Evolutionary conservation across 1,284 basidiomycete genomes (phyloP).

Genomic region (Sporisorium graminicola): DNA sequence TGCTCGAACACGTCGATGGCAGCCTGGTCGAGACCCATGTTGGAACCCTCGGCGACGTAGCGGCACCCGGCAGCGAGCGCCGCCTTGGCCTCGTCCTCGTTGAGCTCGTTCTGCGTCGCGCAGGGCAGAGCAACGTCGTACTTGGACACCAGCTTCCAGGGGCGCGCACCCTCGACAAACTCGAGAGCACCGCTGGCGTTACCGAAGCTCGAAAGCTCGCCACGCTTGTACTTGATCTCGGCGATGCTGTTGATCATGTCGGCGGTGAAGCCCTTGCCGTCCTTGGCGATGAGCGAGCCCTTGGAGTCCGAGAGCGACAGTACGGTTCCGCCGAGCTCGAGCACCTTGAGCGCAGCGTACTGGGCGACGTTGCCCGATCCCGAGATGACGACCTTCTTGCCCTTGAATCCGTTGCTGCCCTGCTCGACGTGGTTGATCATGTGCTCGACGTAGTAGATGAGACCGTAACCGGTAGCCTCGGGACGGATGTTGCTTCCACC

Average conservation of each 20-base stretch:
- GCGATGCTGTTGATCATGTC: constrained; percentile 70
- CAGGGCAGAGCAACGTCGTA: constrained; percentile 80
- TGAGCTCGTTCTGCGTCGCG: constrained; percentile 84
- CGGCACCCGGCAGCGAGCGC: constrained; percentile 79
- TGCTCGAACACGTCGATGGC: constrained; percentile 82
- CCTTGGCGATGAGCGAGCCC: constrained; percentile 77
- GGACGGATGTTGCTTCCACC: constrained; percentile 70
- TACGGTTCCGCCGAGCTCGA: constrained; percentile 82
- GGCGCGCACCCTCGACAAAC: constrained; percentile 73
- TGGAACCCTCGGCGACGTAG: constrained; percentile 83
- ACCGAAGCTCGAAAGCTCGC: constrained; percentile 69
- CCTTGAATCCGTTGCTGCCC: constrained; percentile 70
- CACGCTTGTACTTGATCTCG: constrained; percentile 78
- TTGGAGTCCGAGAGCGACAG: constrained; percentile 84
- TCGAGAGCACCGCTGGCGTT: constrained; percentile 41
- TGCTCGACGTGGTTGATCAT: constrained; percentile 73
- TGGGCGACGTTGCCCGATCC: constrained; percentile 80
- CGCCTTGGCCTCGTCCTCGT: constrained; percentile 78
- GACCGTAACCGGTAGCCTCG: constrained; percentile 76
- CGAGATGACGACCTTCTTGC: constrained; percentile 79
- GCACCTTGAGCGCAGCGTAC: constrained; percentile 82
- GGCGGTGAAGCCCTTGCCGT: constrained; percentile 71
- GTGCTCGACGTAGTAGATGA: constrained; percentile 83
- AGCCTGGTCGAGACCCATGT: constrained; percentile 73
- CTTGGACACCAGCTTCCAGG: constrained; percentile 79